Base-by-base conservation (phyloP, 768 basidiomycete species). In the Phylloporus sp. region DNA sequence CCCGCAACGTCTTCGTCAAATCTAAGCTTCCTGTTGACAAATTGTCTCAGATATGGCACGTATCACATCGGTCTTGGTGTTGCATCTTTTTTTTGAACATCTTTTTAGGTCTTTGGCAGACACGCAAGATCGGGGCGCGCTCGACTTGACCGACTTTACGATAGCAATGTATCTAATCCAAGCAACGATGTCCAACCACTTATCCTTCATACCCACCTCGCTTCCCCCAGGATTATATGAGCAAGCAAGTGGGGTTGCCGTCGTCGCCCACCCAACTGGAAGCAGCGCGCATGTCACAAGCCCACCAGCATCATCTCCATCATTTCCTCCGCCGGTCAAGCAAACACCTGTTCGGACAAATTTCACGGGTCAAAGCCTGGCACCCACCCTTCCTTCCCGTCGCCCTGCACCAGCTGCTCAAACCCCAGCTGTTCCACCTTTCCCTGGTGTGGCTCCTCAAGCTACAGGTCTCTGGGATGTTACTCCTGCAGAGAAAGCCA, bases 151-250 rank as follows among this genome's bases (percentile, higher is more conserved):
- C 40, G 97, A 99, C 70, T 99, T 99, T 65, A 86, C 88, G 53
- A 83, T 99, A 62, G 97, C 87, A 35, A 95, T 97, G 94, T 92
- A 91, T 69, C 81, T 97, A 65, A 94, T 98, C 57, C 94, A 97
- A 70, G 86, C 82, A n/a, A 73, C 80, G 34, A 97, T 97, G 94
- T 82, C 86, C 47, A 80, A 81, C 49, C 80, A 86, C 55, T 72
- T 91, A 49, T 74, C 84, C 46, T 78, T 77, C 54, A 77, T 95
- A 45, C 94, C 94, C 31, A 69, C 79, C 6, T 72, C 77, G 3
- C 78, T 98, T 16, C 93, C 95, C 20, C 86, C 88, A 4, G 87
- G 84, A 42, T 65, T 95, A 18, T 95, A 94, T 62, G 92, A 95
- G 55, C 85, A 88, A 69, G 93, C 91, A 12, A 73, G 76, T 22